phyloP scores from a whole-genome alignment of 768 basidiomycete species.

The Russula abietina region DNA sequence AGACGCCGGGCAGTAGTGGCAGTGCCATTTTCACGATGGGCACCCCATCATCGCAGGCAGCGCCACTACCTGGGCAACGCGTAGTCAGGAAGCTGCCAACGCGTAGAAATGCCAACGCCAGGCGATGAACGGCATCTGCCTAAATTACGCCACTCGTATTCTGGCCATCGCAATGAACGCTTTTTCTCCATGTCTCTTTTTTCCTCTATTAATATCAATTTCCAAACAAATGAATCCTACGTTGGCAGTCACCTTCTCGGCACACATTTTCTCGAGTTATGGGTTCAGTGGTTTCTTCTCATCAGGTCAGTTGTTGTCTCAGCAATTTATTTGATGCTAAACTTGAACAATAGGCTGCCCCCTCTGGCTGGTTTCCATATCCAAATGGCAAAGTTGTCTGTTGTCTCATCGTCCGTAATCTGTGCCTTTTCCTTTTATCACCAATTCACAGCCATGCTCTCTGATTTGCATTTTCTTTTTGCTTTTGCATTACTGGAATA shows the following conservation, averaged over 20 bases:
- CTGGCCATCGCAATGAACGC: neutral
- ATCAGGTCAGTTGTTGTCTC: conserved; percentile 6
- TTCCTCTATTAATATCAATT: neutral
- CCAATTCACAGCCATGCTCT: conserved; percentile 10
- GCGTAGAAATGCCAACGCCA: conserved; percentile 28
- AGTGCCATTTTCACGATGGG: conserved; percentile 31
- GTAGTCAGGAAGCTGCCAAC: conserved; percentile 32
- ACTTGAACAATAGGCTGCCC: neutral
- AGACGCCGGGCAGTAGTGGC: conserved; percentile 10
- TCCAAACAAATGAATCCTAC: neutral
- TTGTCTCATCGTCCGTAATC: conserved; percentile 1
- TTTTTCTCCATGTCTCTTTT: conserved; percentile 2
- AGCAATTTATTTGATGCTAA: neutral
- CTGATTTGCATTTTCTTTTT: conserved; percentile 8
- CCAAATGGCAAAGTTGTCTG: neutral
- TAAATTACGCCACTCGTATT: neutral
- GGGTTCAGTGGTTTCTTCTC: neutral
- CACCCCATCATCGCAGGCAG: conserved; percentile 25
- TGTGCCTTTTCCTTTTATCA: neutral
- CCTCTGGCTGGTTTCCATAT: neutral
- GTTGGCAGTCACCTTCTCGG: conserved; percentile 1
- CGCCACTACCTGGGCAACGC: conserved; percentile 23
- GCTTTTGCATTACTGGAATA: conserved; percentile 16
- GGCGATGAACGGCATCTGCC: conserved; percentile 6
- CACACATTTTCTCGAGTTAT: neutral